Evolutionary conservation across 2,329 filamentous ascomycete species (phyloP), one percentile per base, ranked within the genome.

Genomic region (Graphiopsis chlorocephala): DNA sequence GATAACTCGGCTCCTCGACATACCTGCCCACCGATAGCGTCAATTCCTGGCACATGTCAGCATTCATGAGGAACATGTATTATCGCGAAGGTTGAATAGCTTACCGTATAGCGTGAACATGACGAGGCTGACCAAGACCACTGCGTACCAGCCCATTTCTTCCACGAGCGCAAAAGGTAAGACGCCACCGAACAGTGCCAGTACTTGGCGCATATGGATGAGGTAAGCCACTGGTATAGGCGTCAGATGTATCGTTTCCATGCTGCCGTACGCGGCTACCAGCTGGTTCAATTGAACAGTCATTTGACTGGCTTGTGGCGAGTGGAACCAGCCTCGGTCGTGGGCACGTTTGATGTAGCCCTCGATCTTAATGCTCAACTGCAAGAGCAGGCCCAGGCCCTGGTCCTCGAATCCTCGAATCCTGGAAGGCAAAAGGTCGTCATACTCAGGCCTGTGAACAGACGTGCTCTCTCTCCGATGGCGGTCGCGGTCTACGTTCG

Each of bases 181-280:
- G 11, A 89, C 83, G 60, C 80, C 82, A 31, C 83, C 82, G 69
- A 87, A 89, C 0, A 89, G 77, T 0, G 85, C 85, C 0, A 89
- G 79, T 0, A 88, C 86, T 75, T 89, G 87, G 67, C 85, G 84
- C 69, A 86, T 84, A 68, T 89, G 87, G 66, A 89, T 89, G 71
- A 89, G 71, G 72, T 88, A 86, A 5, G 87, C 87, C 8, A 89
- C 83, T 1, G 87, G 87, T 23, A 89, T 83, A 0, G 86, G 86
- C 0, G 87, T 88, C n/a, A 85, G 75, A 65, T 85, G 81, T 48
- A 89, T 89, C 0, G 86, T 88, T 75, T 89, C 87, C 85, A 89
- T 87, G 62, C 76, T 81, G 2, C 86, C 86, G 72, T 87, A 88
- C 0, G 85, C 84, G 66, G 85, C 82, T 17, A 84, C 81, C 20